These are phyloP conservation scores for Pseudozyma sp. DNA, from an alignment of 1,284 basidiomycete species.

Conservation along the genomic window DNA sequence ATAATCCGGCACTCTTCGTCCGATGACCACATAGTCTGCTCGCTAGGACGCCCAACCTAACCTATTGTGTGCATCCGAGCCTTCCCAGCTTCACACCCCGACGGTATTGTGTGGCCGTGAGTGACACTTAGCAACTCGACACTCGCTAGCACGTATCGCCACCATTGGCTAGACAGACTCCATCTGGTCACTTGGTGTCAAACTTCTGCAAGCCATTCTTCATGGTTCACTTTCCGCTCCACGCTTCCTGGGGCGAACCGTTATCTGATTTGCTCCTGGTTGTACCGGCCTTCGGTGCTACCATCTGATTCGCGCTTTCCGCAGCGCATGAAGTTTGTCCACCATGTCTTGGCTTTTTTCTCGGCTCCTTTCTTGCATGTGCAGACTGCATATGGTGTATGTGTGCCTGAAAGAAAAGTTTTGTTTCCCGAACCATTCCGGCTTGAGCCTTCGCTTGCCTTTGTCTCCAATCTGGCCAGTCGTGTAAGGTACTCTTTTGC, in stretches of 20 bases:
- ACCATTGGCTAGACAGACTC: neutral
- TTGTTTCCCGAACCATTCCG: constrained; percentile 16
- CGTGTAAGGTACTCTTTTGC: neutral
- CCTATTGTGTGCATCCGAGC: no score
- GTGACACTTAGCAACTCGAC: neutral
- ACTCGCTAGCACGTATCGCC: constrained; percentile 1
- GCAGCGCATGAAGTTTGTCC: constrained; percentile 24
- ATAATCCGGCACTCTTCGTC: neutral
- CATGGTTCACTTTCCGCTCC: neutral
- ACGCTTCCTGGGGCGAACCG: neutral
- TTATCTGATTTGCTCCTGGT: constrained; percentile 18
- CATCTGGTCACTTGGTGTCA: neutral
- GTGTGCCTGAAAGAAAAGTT: constrained; percentile 20
- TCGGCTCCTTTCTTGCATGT: constrained; percentile 7
- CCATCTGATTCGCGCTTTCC: constrained; percentile 3
- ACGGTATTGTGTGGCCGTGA: neutral
- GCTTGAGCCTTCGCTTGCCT: neutral
- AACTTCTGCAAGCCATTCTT: constrained; percentile 13
- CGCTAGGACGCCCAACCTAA: neutral
- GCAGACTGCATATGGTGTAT: constrained; percentile 7
- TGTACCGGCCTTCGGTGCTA: neutral
- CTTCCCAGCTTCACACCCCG: neutral
- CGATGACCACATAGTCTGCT: constrained; percentile 5
- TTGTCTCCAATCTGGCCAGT: neutral
- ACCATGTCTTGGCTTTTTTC: constrained; percentile 11